Base-by-base conservation (phyloP, 2,329 filamentous ascomycete genomes). In the Falciphora oryzae region DNA sequence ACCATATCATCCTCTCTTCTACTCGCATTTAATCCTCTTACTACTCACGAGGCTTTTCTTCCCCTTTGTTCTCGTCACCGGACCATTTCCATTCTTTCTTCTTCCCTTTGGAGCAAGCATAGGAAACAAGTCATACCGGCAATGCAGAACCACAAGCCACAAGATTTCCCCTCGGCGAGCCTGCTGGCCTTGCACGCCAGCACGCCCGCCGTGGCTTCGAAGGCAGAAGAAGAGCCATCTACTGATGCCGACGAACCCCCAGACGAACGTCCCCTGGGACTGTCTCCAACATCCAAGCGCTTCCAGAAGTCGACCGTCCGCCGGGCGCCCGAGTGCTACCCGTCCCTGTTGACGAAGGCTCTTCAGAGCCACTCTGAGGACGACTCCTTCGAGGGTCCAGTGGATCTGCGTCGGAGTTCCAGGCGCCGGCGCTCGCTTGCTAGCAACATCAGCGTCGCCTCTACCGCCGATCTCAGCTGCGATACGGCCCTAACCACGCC, bases 401-500 rank as follows among this genome's bases (percentile, higher is more conserved):
- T 78, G 16, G 72, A 75, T 58, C 70, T 77, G 57, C 18, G 44
- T 53, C 69, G 71, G n/a, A 72, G 71, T 63, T 74, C 73, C 28
- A 74, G 76, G 44, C 78, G 83, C 65, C 79, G 83, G 69, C 81
- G 87, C 66, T 94, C 90, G 66, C 88, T 89, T 70, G 89, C 88
- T 74, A 96, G 92, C 80, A 94, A 89, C 73, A 80, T 87, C 69
- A 97, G 93, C 77, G 78, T 89, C 66, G 84, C 91, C 59, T 97
- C 93, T 1, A 96, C 92, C 3, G 91, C 91, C 53, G 94, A 97
- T 69, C 82, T 98, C 65, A 97, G 93, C n/a, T 97, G 93, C 76
- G 95, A 97, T 72, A 95, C 91, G 65, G 93, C 92, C 66, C 79
- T 96, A 66, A 96, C 93, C 25, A 97, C 92, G 71, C 93, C 94